Evolutionary conservation across 495 filamentous ascomycete species (phyloP).

Genomic region (Aspergillus coremiiformis): DNA sequence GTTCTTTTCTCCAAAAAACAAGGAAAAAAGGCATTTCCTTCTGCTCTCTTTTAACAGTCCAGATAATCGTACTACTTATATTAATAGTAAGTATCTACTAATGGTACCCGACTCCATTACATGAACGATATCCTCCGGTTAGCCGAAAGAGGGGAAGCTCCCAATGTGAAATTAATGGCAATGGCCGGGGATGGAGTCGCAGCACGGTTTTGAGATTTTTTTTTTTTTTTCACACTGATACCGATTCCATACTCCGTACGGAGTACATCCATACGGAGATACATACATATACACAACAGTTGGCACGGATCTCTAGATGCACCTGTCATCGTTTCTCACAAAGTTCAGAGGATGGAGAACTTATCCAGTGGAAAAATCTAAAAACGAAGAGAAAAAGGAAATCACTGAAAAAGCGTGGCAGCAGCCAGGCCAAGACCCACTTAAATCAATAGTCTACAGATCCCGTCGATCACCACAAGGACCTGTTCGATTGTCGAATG

Average conservation of each 20-base stretch:
- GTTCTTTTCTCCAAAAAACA: too few relatives aligned
- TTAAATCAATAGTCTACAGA: slow-evolving; percentile 44
- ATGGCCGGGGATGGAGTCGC: neutral
- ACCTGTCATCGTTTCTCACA: slow-evolving; percentile 10
- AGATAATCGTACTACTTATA: too few relatives aligned
- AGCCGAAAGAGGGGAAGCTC: neutral
- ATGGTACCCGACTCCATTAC: neutral
- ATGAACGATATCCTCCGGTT: neutral
- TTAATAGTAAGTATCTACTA: neutral
- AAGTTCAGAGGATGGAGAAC: neutral
- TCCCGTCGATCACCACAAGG: slow-evolving; percentile 37
- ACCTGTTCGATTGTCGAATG: slow-evolving; percentile 21
- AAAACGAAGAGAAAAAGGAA: slow-evolving; percentile 2
- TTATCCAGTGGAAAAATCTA: neutral
- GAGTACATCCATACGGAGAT: too few relatives aligned
- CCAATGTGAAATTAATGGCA: too few relatives aligned
- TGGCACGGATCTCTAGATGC: slow-evolving; percentile 8
- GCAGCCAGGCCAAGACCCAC: slow-evolving; percentile 31
- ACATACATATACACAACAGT: neutral
- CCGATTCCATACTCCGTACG: neutral
- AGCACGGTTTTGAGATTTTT: neutral
- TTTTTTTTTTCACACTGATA: neutral
- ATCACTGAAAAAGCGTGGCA: slow-evolving; percentile 24
- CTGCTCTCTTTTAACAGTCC: too few relatives aligned
- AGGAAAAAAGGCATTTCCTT: too few relatives aligned